Conservation (phyloP, 2,329 filamentous ascomycete species). For the Harringtonia aguacate region DNA sequence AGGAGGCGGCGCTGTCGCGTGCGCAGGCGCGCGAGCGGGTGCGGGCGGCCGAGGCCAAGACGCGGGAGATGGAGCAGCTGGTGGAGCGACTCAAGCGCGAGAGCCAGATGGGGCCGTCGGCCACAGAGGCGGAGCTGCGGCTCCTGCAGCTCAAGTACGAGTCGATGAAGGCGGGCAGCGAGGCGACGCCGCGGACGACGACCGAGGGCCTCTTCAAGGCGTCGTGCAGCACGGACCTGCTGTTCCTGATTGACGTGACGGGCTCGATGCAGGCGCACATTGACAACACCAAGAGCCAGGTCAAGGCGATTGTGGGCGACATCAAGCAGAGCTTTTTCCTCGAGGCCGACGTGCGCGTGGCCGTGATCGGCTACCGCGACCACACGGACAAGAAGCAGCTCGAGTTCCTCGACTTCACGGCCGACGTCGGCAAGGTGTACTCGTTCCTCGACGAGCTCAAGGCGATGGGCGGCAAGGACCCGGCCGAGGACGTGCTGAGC, state of each 20-base stretch:
- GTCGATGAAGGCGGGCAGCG: conserved; percentile 3
- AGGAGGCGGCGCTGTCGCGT: not conserved
- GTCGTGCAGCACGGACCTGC: conserved; percentile 22
- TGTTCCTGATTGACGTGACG: conserved; percentile 27
- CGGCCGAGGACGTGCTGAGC: conserved; percentile 25
- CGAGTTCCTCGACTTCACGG: conserved; percentile 22
- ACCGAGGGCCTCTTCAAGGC: conserved; percentile 21
- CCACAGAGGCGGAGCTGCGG: conserved; percentile 8
- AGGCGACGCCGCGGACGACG: conserved; percentile 6
- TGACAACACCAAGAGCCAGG: conserved; percentile 21
- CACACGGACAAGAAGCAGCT: conserved; percentile 17
- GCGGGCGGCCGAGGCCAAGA: not conserved
- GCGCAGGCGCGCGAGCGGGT: not conserved
- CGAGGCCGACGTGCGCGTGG: conserved; percentile 22
- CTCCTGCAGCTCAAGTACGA: conserved; percentile 10
- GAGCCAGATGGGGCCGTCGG: not conserved
- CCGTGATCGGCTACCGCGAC: conserved; percentile 25
- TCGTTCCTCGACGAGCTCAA: conserved; percentile 15
- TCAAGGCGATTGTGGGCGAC: conserved; percentile 21
- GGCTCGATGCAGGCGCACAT: conserved; percentile 22
- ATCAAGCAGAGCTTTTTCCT: conserved; percentile 20
- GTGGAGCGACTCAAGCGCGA: conserved; percentile 6
- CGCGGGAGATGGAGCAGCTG: not conserved
- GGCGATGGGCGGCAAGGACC: conserved; percentile 19
- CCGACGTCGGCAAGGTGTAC: conserved; percentile 11